Base-by-base conservation (phyloP, 2,329 filamentous ascomycete genomes). In the Fusarium setosum region DNA sequence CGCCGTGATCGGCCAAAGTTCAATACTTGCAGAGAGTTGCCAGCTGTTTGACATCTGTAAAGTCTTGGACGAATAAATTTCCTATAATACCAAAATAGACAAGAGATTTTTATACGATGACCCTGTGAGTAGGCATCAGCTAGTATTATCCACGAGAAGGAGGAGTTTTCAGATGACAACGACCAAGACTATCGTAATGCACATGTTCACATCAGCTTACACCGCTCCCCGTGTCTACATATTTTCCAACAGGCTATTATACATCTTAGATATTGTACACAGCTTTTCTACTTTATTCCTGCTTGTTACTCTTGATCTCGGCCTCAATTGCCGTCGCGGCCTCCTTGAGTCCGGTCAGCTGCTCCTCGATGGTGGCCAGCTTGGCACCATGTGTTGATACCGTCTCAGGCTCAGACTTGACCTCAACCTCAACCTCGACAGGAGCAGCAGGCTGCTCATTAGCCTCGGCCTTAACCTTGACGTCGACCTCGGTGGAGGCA, bases 231-330 rank as follows among this genome's bases (percentile, higher is more conserved):
- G 26, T 58, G 29, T 42, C 31, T 63, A 59, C 61, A 59, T 62
- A 38, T 57, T 47, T 54, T 58, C 58, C 56, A 59, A 44, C 54
- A 52, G 29, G 58, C 59, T 68, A 68, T 69, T 68, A 65, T 68
- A 63, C 61, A 63, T 63, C 35, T 57, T 49, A 41, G 58, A 64
- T 70, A 71, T 71, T 68, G 65, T 68, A 73, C 69, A 69, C 60
- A 53, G 49, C 48, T 59, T 45, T 44, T 55, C 48, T 56, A 56
- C 64, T 58, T 61, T 55, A 68, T 63, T 69, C 65, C 59, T 65
- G 41, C 63, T 71, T 61, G 49, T 48, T 52, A n/a, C 64, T 42
- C 38, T 69, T 63, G 38, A 72, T 59, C 24, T 70, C 60, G 9
- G 61, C 59, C 64, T 71, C 72, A 17, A 71, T 64, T 35, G 68